phyloP scores from a whole-genome alignment of 768 basidiomycete species.

The Gymnopilus dilepis region DNA sequence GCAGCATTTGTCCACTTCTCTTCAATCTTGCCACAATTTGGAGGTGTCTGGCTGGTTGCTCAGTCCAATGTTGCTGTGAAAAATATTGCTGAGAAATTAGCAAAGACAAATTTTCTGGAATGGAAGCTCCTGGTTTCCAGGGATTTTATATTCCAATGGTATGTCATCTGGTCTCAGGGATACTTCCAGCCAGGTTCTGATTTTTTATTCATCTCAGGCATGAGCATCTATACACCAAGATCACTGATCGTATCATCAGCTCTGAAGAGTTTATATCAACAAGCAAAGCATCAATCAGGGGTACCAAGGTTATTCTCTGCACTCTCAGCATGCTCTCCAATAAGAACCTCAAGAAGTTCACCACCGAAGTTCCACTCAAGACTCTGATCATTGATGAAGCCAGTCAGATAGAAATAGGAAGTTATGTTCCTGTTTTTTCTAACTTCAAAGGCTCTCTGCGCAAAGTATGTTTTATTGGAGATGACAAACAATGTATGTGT shows the following conservation, averaged over 20 bases:
- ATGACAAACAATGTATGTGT: constrained; percentile 65
- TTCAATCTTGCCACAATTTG: constrained; percentile 35
- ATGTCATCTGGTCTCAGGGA: constrained; percentile 18
- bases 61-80: constrained; percentile 90
- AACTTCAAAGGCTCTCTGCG: constrained; percentile 43
- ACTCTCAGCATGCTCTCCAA: constrained; percentile 80
- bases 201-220: constrained; percentile 55
- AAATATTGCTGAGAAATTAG: constrained; percentile 85
- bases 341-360: constrained; percentile 36
- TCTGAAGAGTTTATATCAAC: constrained; percentile 44
- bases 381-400: constrained; percentile 71
- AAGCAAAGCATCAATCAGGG: constrained; percentile 31
- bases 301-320: constrained; percentile 68
- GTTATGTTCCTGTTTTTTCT: constrained; percentile 49
- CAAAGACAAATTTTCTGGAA: constrained; percentile 51
- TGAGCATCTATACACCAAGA: constrained; percentile 70
- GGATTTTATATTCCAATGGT: constrained; percentile 73
- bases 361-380: constrained; percentile 43
- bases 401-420: constrained; percentile 67
- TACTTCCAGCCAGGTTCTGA: constrained; percentile 13
- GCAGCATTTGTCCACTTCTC: constrained; percentile 62
- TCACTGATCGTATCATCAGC: constrained; percentile 56
- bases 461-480: constrained; percentile 68
- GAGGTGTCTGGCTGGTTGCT: constrained; percentile 80
- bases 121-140: constrained; percentile 77